Base-by-base conservation (phyloP, 2,329 filamentous ascomycete species). In the Apiospora rasikravindrae region DNA sequence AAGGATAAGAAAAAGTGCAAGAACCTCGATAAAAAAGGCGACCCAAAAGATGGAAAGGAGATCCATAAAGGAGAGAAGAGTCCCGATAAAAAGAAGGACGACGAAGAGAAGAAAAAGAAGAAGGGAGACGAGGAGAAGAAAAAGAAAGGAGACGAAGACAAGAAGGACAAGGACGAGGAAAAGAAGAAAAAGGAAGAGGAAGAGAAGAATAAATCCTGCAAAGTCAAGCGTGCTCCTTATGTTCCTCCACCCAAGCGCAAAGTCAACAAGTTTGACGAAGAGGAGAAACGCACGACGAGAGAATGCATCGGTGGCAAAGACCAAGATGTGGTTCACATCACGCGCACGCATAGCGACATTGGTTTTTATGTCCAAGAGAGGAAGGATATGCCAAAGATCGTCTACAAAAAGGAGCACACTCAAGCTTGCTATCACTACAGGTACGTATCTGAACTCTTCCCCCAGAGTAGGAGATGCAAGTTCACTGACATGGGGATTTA, bases 381-480 rank as follows among this genome's bases (percentile, higher is more conserved):
- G 19, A 68, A 68, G 67, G 70, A 71, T 57, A 71, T 71, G 16
- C 61, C 70, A 24, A 71, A 71, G 70, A 33, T 68, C 51, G 16
- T 57, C 45, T 71, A 45, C 61, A 71, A 68, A 49, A 29, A 51
- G 45, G 45, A 47, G 45, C 45, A 47, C 53, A 44, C 6, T 22
- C 69, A 70, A 51, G 69, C 69, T 37, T 70, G 69, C 40, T 70
- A 70, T 42, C 69, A 70, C 42, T 66, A 70, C 22, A 51, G 69
- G 69, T 67, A 66, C 13, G 53, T 45, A 7, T 70, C 24, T 29
- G 40, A 47, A 1, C 33, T 37, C 4, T 5, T 6, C 33, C 33
- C 33, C 33, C 8, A 5, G 1, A 37, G 5, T 37, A 37, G n/a
- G n/a, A n/a, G 5, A 37, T 37, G 33, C 33, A 37, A 37, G 33